These are phyloP conservation scores for Coemansia sp. DNA, from an alignment of 192 early-diverging fungal species.

Conservation along the genomic window DNA sequence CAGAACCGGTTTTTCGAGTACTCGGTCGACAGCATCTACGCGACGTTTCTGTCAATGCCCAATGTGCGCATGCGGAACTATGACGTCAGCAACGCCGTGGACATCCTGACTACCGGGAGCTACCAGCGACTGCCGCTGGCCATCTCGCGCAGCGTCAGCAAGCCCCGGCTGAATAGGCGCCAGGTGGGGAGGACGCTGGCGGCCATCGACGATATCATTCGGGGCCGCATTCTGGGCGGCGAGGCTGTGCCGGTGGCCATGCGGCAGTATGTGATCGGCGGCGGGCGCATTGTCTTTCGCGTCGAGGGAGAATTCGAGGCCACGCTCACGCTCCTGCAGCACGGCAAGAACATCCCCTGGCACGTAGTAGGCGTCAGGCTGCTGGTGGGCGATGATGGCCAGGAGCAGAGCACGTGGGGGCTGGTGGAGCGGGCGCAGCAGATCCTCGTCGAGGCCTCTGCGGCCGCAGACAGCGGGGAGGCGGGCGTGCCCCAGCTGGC, in stretches of 20 bases:
- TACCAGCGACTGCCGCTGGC: slow-evolving; percentile 77
- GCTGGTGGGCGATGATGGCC: slow-evolving; percentile 55
- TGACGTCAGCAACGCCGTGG: slow-evolving; percentile 79
- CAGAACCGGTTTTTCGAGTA: slow-evolving; percentile 61
- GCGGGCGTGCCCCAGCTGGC: slow-evolving; percentile 59
- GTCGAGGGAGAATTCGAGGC: slow-evolving; percentile 61
- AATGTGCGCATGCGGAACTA: slow-evolving; percentile 70
- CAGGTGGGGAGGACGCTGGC: slow-evolving; percentile 63
- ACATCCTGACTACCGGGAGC: slow-evolving; percentile 80
- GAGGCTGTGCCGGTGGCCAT: slow-evolving; percentile 72
- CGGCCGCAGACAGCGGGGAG: not conserved
- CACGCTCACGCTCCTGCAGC: slow-evolving; percentile 68
- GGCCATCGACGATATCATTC: slow-evolving; percentile 68
- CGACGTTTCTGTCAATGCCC: slow-evolving; percentile 53
- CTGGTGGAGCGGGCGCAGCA: slow-evolving; percentile 31
- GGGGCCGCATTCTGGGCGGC: slow-evolving; percentile 65
- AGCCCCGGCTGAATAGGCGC: slow-evolving; percentile 56
- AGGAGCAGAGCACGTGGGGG: slow-evolving; percentile 28
- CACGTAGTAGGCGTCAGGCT: slow-evolving; percentile 69
- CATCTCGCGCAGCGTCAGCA: slow-evolving; percentile 67
- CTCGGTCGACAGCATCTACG: slow-evolving; percentile 62
- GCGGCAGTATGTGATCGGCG: slow-evolving; percentile 58
- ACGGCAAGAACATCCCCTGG: slow-evolving; percentile 59
- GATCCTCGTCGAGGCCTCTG: slow-evolving; percentile 25
- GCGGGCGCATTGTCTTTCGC: slow-evolving; percentile 72